Evolutionary conservation across 257 asterid genomes (phyloP), one percentile per base, ranked within the genome.

Genomic region (Ilex aquifolium): DNA sequence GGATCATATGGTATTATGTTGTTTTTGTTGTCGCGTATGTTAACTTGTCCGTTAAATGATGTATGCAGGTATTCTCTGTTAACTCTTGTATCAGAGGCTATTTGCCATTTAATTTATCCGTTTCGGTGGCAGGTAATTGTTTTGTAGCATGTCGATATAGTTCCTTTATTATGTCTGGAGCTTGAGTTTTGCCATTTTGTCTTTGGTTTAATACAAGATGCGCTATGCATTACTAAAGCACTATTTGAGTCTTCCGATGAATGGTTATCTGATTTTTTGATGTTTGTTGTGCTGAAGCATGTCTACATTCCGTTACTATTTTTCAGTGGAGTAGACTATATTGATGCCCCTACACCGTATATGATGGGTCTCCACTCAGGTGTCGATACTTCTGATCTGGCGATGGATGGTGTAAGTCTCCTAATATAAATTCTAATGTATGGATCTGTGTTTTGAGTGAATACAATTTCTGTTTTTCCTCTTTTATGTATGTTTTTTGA

Each of bases 281-380:
- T 69, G 78, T 74, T 85, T 88, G 74, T 72, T 82, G 76, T 85
- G 79, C 87, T 89, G 97, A 82, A 92, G 99, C 99, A 92, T 82
- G 99, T 92, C 83, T 92, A 92, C 95, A 92, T 92, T 80, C 99
- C 99, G 31, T 81, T 92, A 54, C 97, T 92, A 79, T 92, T 92
- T 85, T 92, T 89, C 91, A 92, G 96, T 81, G 99, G 99, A 85
- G 99, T 92, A 67, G 99, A 92, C 85, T 92, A 92, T 73, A 92
- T 92, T 77, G 99, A 89, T 83, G 99, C 99, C 75, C 99, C 99
- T 66, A 92, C 99, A 14, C 99, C 99, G 29, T 92, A 92, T 72
- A 92, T 92, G 99, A 92, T 92, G 99, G 99, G 99, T 61, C 99
- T 92, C 79, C 99, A 92, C 81, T 92, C 99, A 16, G 95, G 84